A percentile compares a stretch with the other conserved stretches of the same genome.
Conservation (phyloP, 179 eudicot genomes). For the Heliamphora ciliata region DNA sequence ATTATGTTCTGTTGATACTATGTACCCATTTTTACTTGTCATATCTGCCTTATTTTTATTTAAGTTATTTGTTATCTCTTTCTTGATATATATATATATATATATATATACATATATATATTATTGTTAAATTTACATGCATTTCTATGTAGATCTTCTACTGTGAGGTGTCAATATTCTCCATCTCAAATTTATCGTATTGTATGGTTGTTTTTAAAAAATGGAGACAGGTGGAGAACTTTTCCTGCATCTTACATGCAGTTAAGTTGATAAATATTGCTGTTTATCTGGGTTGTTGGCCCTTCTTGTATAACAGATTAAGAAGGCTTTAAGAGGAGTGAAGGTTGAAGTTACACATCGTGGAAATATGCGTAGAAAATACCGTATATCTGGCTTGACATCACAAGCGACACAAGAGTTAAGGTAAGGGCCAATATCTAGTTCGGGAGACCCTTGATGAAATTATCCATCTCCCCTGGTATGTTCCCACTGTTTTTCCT, state of each 20-base stretch:
- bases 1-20: not conserved
- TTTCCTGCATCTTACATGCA: not conserved
- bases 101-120: not conserved
- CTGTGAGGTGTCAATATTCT: not conserved
- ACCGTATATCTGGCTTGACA: slow-evolving; percentile 78
- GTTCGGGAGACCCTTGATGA: not conserved
- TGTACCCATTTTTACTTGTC: not conserved
- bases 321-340: slow-evolving; percentile 82
- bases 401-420: slow-evolving; percentile 84
- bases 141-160: not conserved
- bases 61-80: not conserved
- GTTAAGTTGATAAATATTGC: not conserved
- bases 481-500: no score
- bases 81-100: not conserved
- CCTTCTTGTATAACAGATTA: slow-evolving; percentile 41
- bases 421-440: slow-evolving; percentile 44
- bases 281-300: not conserved
- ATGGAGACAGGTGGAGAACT: not conserved
- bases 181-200: not conserved
- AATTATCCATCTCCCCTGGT: not conserved
- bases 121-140: not conserved
- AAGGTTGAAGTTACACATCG: slow-evolving; percentile 92
- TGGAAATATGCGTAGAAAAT: slow-evolving; percentile 82
- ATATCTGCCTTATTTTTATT: not conserved
- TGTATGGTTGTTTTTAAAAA: not conserved